Conservation (phyloP, 768 basidiomycete species). For the Kondoa malvinella region DNA sequence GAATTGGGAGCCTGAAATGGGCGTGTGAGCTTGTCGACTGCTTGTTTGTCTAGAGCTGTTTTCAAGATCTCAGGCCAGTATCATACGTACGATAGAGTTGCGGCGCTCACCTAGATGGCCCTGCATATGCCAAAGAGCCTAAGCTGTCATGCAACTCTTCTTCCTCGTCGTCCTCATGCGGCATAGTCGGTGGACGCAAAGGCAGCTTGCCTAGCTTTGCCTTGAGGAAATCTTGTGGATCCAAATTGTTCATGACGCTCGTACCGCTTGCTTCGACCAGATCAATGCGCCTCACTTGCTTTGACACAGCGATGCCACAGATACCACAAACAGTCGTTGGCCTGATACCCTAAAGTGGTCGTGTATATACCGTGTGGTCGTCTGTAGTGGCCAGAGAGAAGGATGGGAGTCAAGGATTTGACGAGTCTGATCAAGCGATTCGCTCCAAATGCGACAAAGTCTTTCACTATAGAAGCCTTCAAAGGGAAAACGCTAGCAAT, state of each 20-base stretch:
- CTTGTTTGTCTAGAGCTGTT: no score
- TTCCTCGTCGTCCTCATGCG: slow-evolving; percentile 35
- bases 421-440: neutral
- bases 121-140: neutral
- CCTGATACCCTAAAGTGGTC: no score
- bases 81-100: neutral
- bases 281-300: no score
- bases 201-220: slow-evolving; percentile 64
- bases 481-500: slow-evolving; percentile 2
- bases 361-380: no score
- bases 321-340: no score
- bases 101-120: neutral
- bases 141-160: slow-evolving; percentile 45
- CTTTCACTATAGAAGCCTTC: neutral
- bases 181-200: slow-evolving; percentile 34
- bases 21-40: no score
- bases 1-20: slow-evolving; percentile 1
- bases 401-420: neutral
- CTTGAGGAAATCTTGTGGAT: slow-evolving; percentile 45
- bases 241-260: slow-evolving; percentile 7
- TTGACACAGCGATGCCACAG: no score
- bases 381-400: no score
- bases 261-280: no score
- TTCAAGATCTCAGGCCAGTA: no score
- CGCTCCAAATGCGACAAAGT: neutral